Base-by-base conservation (phyloP, 495 filamentous ascomycete species). In the Xylaria curta region DNA sequence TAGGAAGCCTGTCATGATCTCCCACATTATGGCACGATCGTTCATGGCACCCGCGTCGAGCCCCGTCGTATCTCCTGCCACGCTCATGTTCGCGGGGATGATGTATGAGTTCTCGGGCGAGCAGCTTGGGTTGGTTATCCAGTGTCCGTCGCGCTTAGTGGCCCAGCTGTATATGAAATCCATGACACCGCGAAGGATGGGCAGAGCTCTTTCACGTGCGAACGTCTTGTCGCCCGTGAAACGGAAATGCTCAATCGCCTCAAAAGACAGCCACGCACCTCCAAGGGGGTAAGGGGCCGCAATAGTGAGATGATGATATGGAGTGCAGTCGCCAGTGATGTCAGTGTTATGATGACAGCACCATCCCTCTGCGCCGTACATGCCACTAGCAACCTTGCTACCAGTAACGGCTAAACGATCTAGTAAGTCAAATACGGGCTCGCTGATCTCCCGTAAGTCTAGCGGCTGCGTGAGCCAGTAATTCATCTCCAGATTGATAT, bases 401-500 rank as follows among this genome's bases (percentile, higher is more conserved):
- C 84, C 87, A 1, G 76, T 76, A 31, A 40, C 21, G 36, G 24
- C 10, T 9, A 40, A 21, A 33, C 24, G 51, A 15, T 44, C 66
- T 7, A 68, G n/a, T 5, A 68, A 26, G 40, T 68, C 66, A 3
- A 44, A 17, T 0, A 68, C 21, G 1, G 66, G 66, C 53, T 72
- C 38, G 9, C 75, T 61, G 2, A 75, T 77, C 59, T 84, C 82
- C 26, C 73, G 66, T 4, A 82, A 74, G 68, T 88, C 87, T 24
- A 81, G 86, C 13, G 81, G 56, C 56, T 82, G 79, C 19, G 84
- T 81, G 3, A 80, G 82, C 87, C 87, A 89, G 76, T 89, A 89
- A 78, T 89, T 90, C 87, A 90, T 90, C 76, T 89, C 81, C 0
- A 84, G 79, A 63, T 90, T 90, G 77, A 88, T 85, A 71, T 89